Evolutionary conservation across 2,329 filamentous ascomycete genomes (phyloP), one percentile per base, ranked within the genome.

Genomic region (Coleophoma crateriformis): DNA sequence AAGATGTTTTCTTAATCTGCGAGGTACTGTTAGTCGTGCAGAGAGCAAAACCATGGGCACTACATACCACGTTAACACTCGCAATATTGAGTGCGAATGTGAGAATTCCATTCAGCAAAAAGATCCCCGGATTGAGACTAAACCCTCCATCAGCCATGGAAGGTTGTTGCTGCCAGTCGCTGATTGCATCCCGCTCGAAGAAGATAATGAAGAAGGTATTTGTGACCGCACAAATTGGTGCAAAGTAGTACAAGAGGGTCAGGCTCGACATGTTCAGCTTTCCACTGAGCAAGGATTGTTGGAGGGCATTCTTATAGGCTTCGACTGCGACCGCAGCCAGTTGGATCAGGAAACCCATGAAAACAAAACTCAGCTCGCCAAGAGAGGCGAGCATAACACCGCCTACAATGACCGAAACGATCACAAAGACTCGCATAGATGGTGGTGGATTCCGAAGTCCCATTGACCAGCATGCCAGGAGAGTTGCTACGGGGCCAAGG

Each of bases 201-300:
- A 87, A 73, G 50, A 88, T 66, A 53, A 85, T 82, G 33, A 89
- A 81, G 35, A 85, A 59, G 49, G 85, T 73, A 71, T 95, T 95
- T 83, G 90, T 90, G 60, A 85, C 69, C 45, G 88, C 87, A 69
- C 89, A 95, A 45, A 90, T 84, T 5, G 89, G 89, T 1, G 89
- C 90, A 64, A 89, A 95, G 75, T 95, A 95, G 77, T 95, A 95
- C 19, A 95, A 78, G 33, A 87, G 89, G 54, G 94, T 88, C 34
- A 95, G 78, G 34, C 89, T 88, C 63, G 94, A 88, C 89, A 95
- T 94, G 74, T 88, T 89, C 19, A 19, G 13, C 43, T 50, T 53
- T 22, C 53, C 53, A 64, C 83, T 88, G 46, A 95, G 80, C 60
- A 95, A 76, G 52, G 86, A 82, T 71, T 95, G 86, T 50, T 94